phyloP scores from a whole-genome alignment of 2,329 filamentous ascomycete species.

The Aureobasidium sp. region DNA sequence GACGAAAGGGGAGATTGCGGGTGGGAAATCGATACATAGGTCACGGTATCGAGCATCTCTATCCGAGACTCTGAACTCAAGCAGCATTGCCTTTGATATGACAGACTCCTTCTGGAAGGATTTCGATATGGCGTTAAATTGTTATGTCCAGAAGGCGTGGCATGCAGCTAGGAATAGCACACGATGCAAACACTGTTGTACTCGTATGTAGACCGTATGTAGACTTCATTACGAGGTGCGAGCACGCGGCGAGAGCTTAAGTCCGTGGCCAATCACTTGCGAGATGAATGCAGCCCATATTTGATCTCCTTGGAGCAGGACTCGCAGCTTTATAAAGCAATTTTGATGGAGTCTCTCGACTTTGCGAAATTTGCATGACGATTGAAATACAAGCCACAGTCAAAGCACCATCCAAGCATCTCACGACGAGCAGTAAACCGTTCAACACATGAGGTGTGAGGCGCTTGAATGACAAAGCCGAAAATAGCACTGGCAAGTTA shows the following conservation, averaged over 20 bases:
- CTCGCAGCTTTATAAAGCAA: not conserved
- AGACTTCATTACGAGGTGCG: not conserved
- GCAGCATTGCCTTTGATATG: not conserved
- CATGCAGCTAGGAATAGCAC: not conserved
- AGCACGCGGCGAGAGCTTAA: not conserved
- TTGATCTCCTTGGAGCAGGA: not conserved
- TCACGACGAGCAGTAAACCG: not conserved
- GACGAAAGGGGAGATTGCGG: not conserved
- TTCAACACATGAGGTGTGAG: conserved; percentile 12
- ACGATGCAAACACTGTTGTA: not conserved
- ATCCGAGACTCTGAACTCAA: not conserved
- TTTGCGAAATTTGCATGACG: not conserved
- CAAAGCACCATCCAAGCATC: conserved; percentile 1
- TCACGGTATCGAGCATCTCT: not conserved
- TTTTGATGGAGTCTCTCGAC: not conserved
- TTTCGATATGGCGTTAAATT: not conserved
- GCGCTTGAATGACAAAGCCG: conserved; percentile 2
- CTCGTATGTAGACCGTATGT: not conserved
- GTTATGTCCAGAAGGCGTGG: not conserved
- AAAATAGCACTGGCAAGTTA: conserved; percentile 10
- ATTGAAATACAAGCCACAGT: not conserved
- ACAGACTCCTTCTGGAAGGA: conserved; percentile 3
- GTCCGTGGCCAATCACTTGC: not conserved
- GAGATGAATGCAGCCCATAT: not conserved
- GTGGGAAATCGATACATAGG: not conserved